Conservation (phyloP, 2,329 filamentous ascomycete genomes). For the Triangularia verruculosa region DNA sequence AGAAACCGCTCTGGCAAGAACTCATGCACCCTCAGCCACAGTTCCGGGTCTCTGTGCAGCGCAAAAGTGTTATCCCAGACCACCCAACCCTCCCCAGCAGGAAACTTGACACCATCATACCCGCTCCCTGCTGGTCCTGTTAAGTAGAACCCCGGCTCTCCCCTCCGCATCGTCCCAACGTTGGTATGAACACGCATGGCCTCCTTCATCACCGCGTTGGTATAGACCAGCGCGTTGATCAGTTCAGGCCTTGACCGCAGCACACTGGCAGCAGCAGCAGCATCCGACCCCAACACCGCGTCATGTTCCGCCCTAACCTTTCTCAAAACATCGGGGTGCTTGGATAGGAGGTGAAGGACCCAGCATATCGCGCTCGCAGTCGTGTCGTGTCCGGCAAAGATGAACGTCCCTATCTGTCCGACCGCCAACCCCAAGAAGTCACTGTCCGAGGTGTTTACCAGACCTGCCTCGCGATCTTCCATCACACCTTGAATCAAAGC, state of each 20-base stretch:
- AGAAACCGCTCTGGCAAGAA: neutral
- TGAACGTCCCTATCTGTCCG: neutral
- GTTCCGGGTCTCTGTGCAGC: neutral
- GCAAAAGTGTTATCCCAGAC: constrained; percentile 17
- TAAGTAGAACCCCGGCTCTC: constrained; percentile 36
- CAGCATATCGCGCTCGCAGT: constrained; percentile 21
- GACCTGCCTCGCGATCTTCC: neutral
- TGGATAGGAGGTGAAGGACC: constrained; percentile 14
- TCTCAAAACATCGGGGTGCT: constrained; percentile 27
- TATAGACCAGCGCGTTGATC: constrained; percentile 51
- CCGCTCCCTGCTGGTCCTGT: constrained; percentile 22
- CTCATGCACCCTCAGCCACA: neutral
- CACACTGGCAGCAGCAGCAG: constrained; percentile 35
- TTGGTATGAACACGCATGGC: constrained; percentile 51
- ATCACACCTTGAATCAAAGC: neutral
- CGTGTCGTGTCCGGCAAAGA: constrained; percentile 23
- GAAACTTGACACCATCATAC: constrained; percentile 41
- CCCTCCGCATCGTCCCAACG: constrained; percentile 40
- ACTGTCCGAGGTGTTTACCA: neutral
- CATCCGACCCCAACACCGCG: constrained; percentile 45
- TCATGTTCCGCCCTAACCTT: constrained; percentile 32
- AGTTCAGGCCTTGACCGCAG: constrained; percentile 43
- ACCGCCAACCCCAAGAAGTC: neutral
- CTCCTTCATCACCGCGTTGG: constrained; percentile 52
- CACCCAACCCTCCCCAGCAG: constrained; percentile 39